Evolutionary conservation across 164 flowering plant genomes (phyloP), one percentile per base, ranked within the genome.

Genomic region (Dillenia turbinata): DNA sequence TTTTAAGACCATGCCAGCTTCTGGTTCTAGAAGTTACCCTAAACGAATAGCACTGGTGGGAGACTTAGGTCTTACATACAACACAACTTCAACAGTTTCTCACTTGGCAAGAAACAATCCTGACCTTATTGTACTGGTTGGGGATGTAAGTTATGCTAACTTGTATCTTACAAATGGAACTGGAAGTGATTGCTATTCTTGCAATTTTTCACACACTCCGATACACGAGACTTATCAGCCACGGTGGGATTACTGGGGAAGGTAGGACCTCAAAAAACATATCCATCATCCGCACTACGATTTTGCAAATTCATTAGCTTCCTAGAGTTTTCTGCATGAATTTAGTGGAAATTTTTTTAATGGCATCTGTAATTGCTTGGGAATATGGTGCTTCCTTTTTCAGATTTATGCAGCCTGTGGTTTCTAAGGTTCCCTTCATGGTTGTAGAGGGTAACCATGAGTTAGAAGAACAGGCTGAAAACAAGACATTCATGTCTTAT

Each of bases 231-330:
- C 99, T 1, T 89, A 86, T 73, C 97, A 94, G 71, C 99, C 97
- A 66, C 96, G 99, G 17, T 94, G 99, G 99, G 99, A 94, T 72
- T 86, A 84, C 56, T 94, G 99, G 97, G 97, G 97, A 82, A 94
- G 97, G 99, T 91, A 16, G 48, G n/a, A 3, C 12, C 40, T 5
- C 40, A 33, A 33, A n/a, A n/a, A 33, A 33, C 40, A 33, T 33
- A 33, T 5, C 40, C 40, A 33, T 33, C 40, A 33, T 33, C 5
- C 0, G 40, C 5, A 33, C 40, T 33, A 33, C 7, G 0, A 4
- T 33, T 33, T 33, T 0, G 7, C 4, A 33, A 33, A 4, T 16
- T 9, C 19, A 55, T 51, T 19, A 14, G n/a, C 47, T 50, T 5
- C 9, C 47, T 10, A 17, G 10, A 47, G 44, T 26, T 14, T 14